Base-by-base conservation (phyloP, 2,329 filamentous ascomycete genomes). In the Fusarium miscanthi region DNA sequence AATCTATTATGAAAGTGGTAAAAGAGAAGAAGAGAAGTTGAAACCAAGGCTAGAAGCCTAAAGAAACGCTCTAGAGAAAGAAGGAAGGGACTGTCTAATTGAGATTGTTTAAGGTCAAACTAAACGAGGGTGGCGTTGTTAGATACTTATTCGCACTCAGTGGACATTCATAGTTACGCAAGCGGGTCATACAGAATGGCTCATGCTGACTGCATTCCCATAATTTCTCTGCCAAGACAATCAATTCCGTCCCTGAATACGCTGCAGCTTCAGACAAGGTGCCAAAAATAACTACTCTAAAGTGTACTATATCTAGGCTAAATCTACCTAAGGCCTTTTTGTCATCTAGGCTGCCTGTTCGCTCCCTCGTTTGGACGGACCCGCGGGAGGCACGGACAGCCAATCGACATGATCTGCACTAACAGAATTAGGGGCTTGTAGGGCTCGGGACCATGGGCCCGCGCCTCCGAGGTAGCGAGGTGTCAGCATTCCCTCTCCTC, bases 381-480 rank as follows among this genome's bases (percentile, higher is more conserved):
- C 49, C n/a, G 25, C 23, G 58, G 66, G 17, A 19, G 23, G 17
- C 30, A 42, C 23, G 58, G 64, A 33, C 31, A 58, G 33, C 64
- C 66, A 69, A 69, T 69, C 59, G 41, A 40, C 27, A 19, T 31
- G n/a, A 46, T 54, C 12, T 12, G 8, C 62, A 33, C 51, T 58
- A 59, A 38, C 40, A 6, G 7, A n/a, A 38, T 35, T 41, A 38
- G 37, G 33, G 37, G 38, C 23, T 37, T 14, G 21, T 25, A 33
- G 10, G 12, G 6, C 38, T 52, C 65, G 61, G 66, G 16, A 31
- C 19, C 40, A 49, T 65, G 65, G 69, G 31, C 12, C 69, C 69
- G 58, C 49, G 69, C 60, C 37, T 61, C 70, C 70, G 70, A 66
- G 69, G 70, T 25, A 43, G 43, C 69, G 60, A 59, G 70, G 69